A percentile compares a stretch with the other conserved stretches of the same genome.
Evolutionary conservation across 2,329 filamentous ascomycete genomes (phyloP).

Genomic region (Cladophialophora bantiana): DNA sequence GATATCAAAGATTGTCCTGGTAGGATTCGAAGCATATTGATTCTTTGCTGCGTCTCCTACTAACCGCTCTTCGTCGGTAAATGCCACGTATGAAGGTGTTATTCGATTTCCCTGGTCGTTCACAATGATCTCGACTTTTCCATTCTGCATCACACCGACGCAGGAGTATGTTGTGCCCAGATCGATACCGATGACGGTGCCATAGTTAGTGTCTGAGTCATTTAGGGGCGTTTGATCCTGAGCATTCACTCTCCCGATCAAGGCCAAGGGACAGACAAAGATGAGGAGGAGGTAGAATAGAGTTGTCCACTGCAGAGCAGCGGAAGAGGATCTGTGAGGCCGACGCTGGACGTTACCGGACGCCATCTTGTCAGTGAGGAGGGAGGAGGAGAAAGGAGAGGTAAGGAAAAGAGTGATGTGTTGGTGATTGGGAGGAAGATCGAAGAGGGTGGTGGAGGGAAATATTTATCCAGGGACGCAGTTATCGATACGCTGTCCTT

Average conservation of each 20-base stretch:
- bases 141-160: slow-evolving; percentile 94
- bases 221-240: slow-evolving; percentile 70
- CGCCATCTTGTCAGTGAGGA: slow-evolving; percentile 20
- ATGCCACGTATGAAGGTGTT: slow-evolving; percentile 92
- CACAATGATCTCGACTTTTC: slow-evolving; percentile 92
- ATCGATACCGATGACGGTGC: slow-evolving; percentile 95
- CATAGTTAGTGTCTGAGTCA: slow-evolving; percentile 68
- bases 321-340: slow-evolving; percentile 34
- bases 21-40: slow-evolving; percentile 82
- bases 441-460: slow-evolving; percentile 23
- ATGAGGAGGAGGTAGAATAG: slow-evolving; percentile 91
- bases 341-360: slow-evolving; percentile 38
- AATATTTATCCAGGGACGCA: slow-evolving; percentile 34
- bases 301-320: slow-evolving; percentile 77
- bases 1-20: slow-evolving; percentile 78
- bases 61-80: slow-evolving; percentile 94
- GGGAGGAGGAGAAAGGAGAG: slow-evolving; percentile 1
- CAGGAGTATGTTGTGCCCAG: slow-evolving; percentile 86
- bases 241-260: slow-evolving; percentile 77
- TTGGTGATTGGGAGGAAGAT: slow-evolving; percentile 15
- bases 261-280: slow-evolving; percentile 81
- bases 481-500: slow-evolving; percentile 38
- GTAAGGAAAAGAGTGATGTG: slow-evolving; percentile 17
- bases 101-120: slow-evolving; percentile 98
- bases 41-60: slow-evolving; percentile 98